Evolutionary conservation across 148 eudicot genomes (phyloP), one percentile per base, ranked within the genome.

Genomic region (Dysphania ambrosioides): DNA sequence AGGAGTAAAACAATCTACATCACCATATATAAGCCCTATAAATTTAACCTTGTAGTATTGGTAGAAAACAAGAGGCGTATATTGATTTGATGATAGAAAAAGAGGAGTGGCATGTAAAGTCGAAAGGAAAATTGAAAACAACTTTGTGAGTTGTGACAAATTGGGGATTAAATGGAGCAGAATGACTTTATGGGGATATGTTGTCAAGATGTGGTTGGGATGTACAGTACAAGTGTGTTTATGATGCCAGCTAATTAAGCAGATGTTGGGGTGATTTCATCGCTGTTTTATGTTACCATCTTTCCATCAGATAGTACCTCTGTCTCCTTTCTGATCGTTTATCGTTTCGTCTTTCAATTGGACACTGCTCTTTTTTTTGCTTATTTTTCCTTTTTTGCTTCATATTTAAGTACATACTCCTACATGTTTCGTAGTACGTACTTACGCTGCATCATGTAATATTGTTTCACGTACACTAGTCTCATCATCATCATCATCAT

Each of bases 281-380:
- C 24, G 1, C 63, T 71, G 74, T 34, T 34, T n/a, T 42, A 32
- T 55, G 0, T 3, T 29, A 23, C n/a, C 29, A 44, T 16, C 19
- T 71, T 42, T 30, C 3, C 18, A 26, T 6, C 42, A 58, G 26
- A 15, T 21, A 12, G 26, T 27, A n/a, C 60, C 12, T 6, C 49
- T 49, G 15, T 53, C 47, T 66, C 51, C 56, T 78, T 78, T 55
- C 72, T 53, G 36, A 53, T 66, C 63, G 11, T 36, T 53, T 9
- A 23, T 57, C 80, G 76, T 78, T 78, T 78, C 76, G 60, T 26
- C 1, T 9, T 57, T 26, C 66, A 12, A 78, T 78, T 78, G 80
- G 80, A 15, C 18, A n/a, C 35, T 8, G 23, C 3, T 41, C n/a
- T 27, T 3, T 64, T 35, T 2, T 3, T 64, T 35, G 0, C 3